Evolutionary conservation across 805 yeast genomes (phyloP).

Genomic region (Naumovozyma baii): DNA sequence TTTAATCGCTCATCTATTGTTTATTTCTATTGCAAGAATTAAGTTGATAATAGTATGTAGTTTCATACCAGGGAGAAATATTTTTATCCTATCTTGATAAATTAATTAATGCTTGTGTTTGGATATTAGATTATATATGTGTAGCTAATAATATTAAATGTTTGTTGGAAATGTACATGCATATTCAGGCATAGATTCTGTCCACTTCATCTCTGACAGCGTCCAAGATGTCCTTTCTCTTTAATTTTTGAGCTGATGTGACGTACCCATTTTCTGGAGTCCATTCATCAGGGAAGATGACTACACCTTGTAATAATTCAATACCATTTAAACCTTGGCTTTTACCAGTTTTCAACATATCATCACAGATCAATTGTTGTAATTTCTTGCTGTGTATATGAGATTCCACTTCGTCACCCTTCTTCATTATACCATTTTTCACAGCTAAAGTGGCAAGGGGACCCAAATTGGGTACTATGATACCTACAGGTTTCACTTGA

Average conservation of each 20-base stretch:
- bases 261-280: conserved; percentile 93
- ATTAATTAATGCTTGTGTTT: too few species aligned
- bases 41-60: conserved; percentile 30
- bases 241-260: conserved; percentile 92
- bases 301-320: conserved; percentile 73
- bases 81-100: too few species aligned
- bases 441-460: conserved; percentile 53
- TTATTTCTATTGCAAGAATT: background rate
- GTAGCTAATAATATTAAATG: too few species aligned
- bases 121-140: too few species aligned
- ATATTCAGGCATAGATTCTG: conserved; percentile 43
- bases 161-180: too few species aligned
- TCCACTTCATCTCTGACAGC: conserved; percentile 62
- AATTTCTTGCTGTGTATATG: conserved; percentile 50
- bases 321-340: conserved; percentile 74
- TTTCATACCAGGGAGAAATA: conserved; percentile 34
- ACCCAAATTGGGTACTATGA: conserved; percentile 70
- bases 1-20: conserved; percentile 35
- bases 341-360: conserved; percentile 66
- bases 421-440: conserved; percentile 41
- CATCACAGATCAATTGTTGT: conserved; percentile 41
- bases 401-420: conserved; percentile 35
- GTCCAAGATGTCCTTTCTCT: conserved; percentile 78
- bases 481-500: conserved; percentile 87
- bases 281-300: conserved; percentile 86